These are phyloP conservation scores for Theobroma grandiflorum DNA, from an alignment of 441 rosid species.

Conservation along the genomic window DNA sequence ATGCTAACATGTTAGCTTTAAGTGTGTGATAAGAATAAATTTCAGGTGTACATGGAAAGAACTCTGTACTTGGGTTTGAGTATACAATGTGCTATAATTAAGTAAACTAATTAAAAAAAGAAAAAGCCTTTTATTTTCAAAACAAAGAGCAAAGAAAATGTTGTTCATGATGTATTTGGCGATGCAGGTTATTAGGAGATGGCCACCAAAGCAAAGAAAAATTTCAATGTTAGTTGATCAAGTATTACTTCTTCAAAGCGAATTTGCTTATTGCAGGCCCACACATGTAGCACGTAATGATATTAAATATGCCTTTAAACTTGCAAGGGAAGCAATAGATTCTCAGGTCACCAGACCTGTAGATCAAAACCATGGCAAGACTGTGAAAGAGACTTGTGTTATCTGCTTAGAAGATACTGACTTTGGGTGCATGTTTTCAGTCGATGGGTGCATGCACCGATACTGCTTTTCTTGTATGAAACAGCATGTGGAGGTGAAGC, in stretches of 20 bases:
- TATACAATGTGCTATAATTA: not conserved
- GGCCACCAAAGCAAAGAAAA: slow-evolving; percentile 59
- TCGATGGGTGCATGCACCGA: slow-evolving; percentile 61
- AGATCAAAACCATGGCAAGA: slow-evolving; percentile 31
- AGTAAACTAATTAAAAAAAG: not conserved
- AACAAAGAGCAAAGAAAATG: not conserved
- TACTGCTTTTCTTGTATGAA: slow-evolving; percentile 74
- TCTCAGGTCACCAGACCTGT: slow-evolving; percentile 41
- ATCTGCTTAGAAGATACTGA: slow-evolving; percentile 70
- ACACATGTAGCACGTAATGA: slow-evolving; percentile 48
- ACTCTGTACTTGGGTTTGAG: not conserved
- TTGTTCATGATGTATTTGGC: not conserved
- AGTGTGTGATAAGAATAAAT: not conserved
- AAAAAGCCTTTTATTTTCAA: not conserved
- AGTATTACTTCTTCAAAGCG: slow-evolving; percentile 40
- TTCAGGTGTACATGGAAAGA: not conserved
- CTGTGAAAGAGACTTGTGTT: slow-evolving; percentile 52
- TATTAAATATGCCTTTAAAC: slow-evolving; percentile 53
- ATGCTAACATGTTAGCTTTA: not conserved
- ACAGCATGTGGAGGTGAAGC: slow-evolving; percentile 67
- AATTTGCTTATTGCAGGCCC: slow-evolving; percentile 45
- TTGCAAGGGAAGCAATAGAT: slow-evolving; percentile 62
- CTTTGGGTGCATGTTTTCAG: slow-evolving; percentile 47
- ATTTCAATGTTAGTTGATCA: slow-evolving; percentile 46
- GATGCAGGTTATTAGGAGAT: slow-evolving; percentile 53